Evolutionary conservation across 2,329 filamentous ascomycete genomes (phyloP), one percentile per base, ranked within the genome.

Genomic region (Sordariomycetes sp.): DNA sequence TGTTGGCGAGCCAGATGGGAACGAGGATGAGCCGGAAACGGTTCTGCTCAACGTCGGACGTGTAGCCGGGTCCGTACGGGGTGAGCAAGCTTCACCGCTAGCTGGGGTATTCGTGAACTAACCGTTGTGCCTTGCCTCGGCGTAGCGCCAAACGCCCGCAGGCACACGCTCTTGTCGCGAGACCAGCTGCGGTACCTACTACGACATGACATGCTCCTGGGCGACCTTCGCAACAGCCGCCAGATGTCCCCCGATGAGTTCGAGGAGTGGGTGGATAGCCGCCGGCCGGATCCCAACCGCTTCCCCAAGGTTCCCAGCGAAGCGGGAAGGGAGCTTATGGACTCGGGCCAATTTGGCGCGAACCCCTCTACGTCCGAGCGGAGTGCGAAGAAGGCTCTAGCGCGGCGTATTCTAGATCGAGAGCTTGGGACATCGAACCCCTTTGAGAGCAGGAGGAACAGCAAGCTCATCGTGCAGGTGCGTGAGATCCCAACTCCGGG

Each of bases 221-320:
- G 48, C 20, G 46, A 53, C 12, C n/a, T 53, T 8, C 8, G 14
- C 35, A 28, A 24, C 11, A 53, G 48, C 3, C 55, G 32, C n/a
- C 55, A 40, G 11, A 11, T 57, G 22, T 37, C 55, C 12, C 32
- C 40, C 8, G 12, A 40, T 3, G 48, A 57, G 20, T 57, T 57
- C 18, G n/a, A 40, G 48, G 14, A 43, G 14, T 57, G 55, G 55
- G 24, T 57, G 18, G 48, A 28, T 32, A 40, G 55, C 14, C 55
- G 50, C 32, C 25, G 55, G 37, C 55, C 71, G n/a, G 79, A 84
- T 59, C 78, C 78, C 1, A 71, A 84, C 61, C 74, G 82, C 52
- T 92, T 92, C 60, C 90, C 92, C n/a, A 88, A 88, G 64, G 84
- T 96, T 0, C 93, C 93, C 0, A 96, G 87, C 65, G 83, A 88